Conservation (phyloP, 371 early-diverging fungal species). For the Mortierella polycephala region DNA sequence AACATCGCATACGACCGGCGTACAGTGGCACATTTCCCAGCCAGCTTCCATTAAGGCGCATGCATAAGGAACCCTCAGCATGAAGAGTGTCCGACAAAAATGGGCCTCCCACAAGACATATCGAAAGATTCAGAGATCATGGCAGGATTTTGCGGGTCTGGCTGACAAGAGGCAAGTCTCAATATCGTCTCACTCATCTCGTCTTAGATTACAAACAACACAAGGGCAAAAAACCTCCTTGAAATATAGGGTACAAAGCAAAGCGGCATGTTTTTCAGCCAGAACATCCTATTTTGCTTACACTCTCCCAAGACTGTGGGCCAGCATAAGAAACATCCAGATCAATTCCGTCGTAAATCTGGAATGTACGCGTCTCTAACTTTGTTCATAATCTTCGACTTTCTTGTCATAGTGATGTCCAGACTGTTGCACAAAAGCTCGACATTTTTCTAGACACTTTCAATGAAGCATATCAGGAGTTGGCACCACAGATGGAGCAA, state of each 20-base stretch:
- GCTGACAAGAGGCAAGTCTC: conserved; percentile 52
- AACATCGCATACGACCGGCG: too few species aligned
- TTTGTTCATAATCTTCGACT: neutral
- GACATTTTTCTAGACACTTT: conserved; percentile 51
- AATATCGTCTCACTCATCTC: too few species aligned
- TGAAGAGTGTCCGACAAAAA: conserved; percentile 60
- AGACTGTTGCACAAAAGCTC: conserved; percentile 40
- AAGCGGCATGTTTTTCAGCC: too few species aligned
- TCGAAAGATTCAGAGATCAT: conserved; percentile 48
- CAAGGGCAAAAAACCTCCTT: too few species aligned
- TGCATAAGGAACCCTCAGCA: conserved; percentile 60
- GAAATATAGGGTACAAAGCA: too few species aligned
- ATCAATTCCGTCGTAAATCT: too few species aligned
- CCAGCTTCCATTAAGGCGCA: conserved; percentile 17
- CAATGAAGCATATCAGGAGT: conserved; percentile 53
- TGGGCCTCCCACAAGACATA: conserved; percentile 59
- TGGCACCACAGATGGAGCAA: conserved; percentile 27
- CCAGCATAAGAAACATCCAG: too few species aligned
- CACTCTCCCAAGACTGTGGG: too few species aligned
- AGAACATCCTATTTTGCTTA: too few species aligned
- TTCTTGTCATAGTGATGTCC: conserved; percentile 32
- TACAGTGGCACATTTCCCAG: neutral
- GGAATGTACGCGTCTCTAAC: too few species aligned
- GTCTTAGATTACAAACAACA: too few species aligned
- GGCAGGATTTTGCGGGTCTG: conserved; percentile 52